A percentile compares a stretch with the other conserved stretches of the same genome.
These are phyloP conservation scores for Cryptococcus sp. DNA, from an alignment of 1,284 basidiomycete species.

Conservation along the genomic window DNA sequence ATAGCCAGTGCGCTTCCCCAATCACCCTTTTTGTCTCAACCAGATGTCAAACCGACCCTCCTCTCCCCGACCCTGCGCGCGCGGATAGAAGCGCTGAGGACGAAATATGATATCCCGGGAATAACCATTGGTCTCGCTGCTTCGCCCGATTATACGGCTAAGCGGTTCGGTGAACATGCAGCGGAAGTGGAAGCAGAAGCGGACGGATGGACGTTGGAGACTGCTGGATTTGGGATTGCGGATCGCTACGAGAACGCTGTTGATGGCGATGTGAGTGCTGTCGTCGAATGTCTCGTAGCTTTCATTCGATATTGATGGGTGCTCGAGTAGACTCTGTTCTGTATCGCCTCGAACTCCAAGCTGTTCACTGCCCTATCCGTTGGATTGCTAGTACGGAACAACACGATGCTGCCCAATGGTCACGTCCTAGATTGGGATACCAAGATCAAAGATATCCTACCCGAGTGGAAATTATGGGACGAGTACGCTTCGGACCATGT, in stretches of 20 bases:
- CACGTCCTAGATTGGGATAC: conserved; percentile 50
- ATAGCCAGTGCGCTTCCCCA: background rate
- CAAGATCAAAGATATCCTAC: conserved; percentile 54
- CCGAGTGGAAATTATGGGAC: conserved; percentile 54
- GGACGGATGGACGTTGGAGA: conserved; percentile 10
- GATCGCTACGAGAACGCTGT: conserved; percentile 8
- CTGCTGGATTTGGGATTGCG: conserved; percentile 8
- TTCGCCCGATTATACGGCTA: conserved; percentile 7
- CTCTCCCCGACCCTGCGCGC: conserved; percentile 1
- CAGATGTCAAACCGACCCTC: background rate
- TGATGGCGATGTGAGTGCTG: conserved; percentile 9
- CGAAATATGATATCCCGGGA: conserved; percentile 14
- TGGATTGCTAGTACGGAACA: conserved; percentile 54
- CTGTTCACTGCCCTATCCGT: conserved; percentile 54
- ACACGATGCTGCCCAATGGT: conserved; percentile 48
- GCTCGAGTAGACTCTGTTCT: conserved; percentile 51
- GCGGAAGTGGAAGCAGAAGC: too few relatives aligned
- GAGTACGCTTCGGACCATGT: conserved; percentile 49
- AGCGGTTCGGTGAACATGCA: too few relatives aligned
- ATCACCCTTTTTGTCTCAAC: background rate
- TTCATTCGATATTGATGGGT: background rate
- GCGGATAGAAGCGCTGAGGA: conserved; percentile 11
- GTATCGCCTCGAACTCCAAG: conserved; percentile 58
- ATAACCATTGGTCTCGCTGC: conserved; percentile 15
- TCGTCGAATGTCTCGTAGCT: background rate